Evolutionary conservation across 805 yeast species (phyloP), one percentile per base, ranked within the genome.

Genomic region (Ogataea wickerhamii): DNA sequence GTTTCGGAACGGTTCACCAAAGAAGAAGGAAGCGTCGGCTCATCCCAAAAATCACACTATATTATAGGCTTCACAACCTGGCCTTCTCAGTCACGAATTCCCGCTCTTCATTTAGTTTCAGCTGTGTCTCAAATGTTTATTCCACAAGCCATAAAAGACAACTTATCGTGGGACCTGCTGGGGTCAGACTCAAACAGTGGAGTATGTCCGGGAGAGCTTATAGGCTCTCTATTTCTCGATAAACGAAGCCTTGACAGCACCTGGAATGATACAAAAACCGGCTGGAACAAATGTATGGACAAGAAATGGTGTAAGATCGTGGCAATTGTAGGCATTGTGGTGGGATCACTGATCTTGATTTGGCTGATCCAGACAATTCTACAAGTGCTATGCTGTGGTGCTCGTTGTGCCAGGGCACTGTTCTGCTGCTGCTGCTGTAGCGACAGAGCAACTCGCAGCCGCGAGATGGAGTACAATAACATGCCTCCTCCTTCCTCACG

Each of bases 281-380:
- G 49, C 3, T 85, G 94, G 93, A 77, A 80, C 53, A 74, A 85
- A 2, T 86, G 95, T 61, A 84, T 83, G 91, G 82, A 72, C 53
- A 82, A 83, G 58, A 78, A 64, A 31, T 68, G 79, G 32, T 86
- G 95, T 61, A 86, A 85, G 54, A 75, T 84, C 40, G 74, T 82
- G 16, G 89, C 85, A 4, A 84, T 85, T 30, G 85, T 83, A 11
- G 82, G 84, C 3, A 80, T 84, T 3, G 75, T 67, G 0, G 52
- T 86, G 10, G 91, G 80, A 0, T 67, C 56, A 0, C 48, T 85
- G 2, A 41, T 82, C 0, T 62, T 58, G 0, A 35, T 82, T 5
- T 80, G 88, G 83, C 41, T 82, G 4, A 14, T 82, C 2, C 65
- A 73, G 11, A 71, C 77, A 0, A 18, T 85, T 2, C 47, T 80